Percentiles rank a stretch among this genome's conserved stretches.
These are phyloP conservation scores for Hirschioporus abietinus DNA, from an alignment of 768 basidiomycete genomes.

Conservation along the genomic window DNA sequence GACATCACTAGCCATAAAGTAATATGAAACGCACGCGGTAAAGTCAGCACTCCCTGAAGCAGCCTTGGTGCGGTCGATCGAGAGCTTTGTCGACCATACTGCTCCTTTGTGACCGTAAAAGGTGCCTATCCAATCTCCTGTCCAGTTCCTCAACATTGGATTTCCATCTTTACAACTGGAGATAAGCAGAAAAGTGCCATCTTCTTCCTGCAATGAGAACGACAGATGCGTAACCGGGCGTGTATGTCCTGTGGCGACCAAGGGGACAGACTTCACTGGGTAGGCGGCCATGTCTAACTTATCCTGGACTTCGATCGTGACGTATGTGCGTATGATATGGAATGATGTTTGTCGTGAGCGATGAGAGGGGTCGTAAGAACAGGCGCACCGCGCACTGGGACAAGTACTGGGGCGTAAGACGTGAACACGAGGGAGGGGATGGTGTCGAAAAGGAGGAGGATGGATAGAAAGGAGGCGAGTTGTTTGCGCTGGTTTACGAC, in stretches of 20 bases:
- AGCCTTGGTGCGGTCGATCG: constrained; percentile 77
- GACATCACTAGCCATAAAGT: neutral
- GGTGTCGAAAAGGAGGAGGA: constrained; percentile 3
- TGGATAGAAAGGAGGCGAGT: neutral
- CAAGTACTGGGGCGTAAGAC: neutral
- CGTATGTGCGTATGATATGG: constrained; percentile 12
- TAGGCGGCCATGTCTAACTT: constrained; percentile 42
- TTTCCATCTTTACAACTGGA: constrained; percentile 99
- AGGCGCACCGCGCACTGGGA: constrained; percentile 48
- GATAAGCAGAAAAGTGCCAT: constrained; percentile 83
- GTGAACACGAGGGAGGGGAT: neutral
- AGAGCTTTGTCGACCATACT: constrained; percentile 95
- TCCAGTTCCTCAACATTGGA: constrained; percentile 95
- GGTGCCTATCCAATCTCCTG: constrained; percentile 97
- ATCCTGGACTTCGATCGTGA: neutral
- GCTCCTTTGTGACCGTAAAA: constrained; percentile 91
- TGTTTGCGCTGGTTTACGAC: constrained; percentile 3
- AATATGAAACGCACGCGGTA: constrained; percentile 70
- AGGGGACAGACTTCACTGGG: constrained; percentile 65
- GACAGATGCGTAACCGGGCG: constrained; percentile 91
- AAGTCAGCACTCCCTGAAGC: constrained; percentile 96
- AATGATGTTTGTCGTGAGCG: constrained; percentile 35
- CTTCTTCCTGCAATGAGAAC: constrained; percentile 82
- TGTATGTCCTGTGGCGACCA: constrained; percentile 82
- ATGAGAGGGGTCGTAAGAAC: constrained; percentile 15